A percentile compares a stretch with the other conserved stretches of the same genome.
These are phyloP conservation scores for Geotrichum australiense DNA, from an alignment of 1,139 yeast genomes.

Conservation along the genomic window DNA sequence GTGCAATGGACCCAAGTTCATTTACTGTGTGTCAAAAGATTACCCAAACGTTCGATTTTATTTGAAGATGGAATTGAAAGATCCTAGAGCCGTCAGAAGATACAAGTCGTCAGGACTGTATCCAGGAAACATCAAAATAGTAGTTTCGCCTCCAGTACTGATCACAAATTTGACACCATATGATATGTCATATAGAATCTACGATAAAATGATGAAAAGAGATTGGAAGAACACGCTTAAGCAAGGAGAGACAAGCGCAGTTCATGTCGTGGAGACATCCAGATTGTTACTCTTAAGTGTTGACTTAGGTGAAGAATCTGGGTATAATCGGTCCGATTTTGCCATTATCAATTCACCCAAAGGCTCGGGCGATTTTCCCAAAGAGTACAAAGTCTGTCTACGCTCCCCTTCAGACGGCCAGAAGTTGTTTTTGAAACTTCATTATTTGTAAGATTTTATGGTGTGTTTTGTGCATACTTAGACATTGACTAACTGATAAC, in stretches of 20 bases:
- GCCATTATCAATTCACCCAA: conserved; percentile 59
- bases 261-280: conserved; percentile 74
- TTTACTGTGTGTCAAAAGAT: conserved; percentile 58
- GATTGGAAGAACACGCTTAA: conserved; percentile 61
- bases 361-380: conserved; percentile 45
- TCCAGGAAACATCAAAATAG: conserved; percentile 36
- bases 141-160: conserved; percentile 79
- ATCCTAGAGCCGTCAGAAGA: neutral
- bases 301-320: conserved; percentile 53
- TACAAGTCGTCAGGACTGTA: neutral
- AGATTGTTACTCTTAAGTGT: conserved; percentile 66
- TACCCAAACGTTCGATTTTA: conserved; percentile 68
- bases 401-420: conserved; percentile 51
- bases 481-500: conserved; percentile 38
- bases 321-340: conserved; percentile 66
- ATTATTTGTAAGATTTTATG: conserved; percentile 44
- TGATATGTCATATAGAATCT: conserved; percentile 66
- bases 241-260: conserved; percentile 60
- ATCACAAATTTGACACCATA: conserved; percentile 79
- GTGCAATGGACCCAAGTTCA: conserved; percentile 43
- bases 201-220: conserved; percentile 61
- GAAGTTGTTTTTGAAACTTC: conserved; percentile 52
- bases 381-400: conserved; percentile 41
- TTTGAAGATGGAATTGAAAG: conserved; percentile 1
- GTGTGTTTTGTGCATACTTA: conserved; percentile 13